These are phyloP conservation scores for Thielaviopsis musarum DNA, from an alignment of 2,329 filamentous ascomycete genomes.

Conservation along the genomic window DNA sequence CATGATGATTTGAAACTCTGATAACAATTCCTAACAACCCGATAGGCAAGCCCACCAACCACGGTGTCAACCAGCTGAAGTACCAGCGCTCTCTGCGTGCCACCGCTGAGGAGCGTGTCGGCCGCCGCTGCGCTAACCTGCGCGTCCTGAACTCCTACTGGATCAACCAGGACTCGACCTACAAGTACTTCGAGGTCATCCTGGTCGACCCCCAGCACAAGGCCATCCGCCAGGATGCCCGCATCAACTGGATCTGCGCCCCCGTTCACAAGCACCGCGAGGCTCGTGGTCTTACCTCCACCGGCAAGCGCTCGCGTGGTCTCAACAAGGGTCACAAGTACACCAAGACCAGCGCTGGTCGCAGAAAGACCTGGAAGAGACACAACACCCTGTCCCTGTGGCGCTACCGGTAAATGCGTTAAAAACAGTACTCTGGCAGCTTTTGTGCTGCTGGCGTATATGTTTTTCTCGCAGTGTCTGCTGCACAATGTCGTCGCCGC, in stretches of 20 bases:
- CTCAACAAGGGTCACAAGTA: conserved; percentile 98
- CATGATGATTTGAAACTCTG: not conserved
- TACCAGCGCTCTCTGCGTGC: conserved; percentile 98
- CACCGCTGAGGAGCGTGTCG: conserved; percentile 99
- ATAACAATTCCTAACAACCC: conserved; percentile 14
- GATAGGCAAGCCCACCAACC: conserved; percentile 98
- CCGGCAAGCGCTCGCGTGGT: conserved; percentile 98
- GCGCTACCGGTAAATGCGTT: conserved; percentile 67
- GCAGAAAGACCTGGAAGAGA: conserved; percentile 99
- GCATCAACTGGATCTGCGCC: conserved; percentile 99
- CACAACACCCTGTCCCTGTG: conserved; percentile 99
- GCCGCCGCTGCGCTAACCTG: conserved; percentile 95
- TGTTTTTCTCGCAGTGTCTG: conserved; percentile 9
- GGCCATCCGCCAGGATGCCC: conserved; percentile 95
- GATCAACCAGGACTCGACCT: conserved; percentile 99
- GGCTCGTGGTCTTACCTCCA: conserved; percentile 88
- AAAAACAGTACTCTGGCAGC: conserved; percentile 1
- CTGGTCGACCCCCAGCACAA: conserved; percentile 99
- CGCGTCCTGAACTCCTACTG: conserved; percentile 99
- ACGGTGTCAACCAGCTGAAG: conserved; percentile 99
- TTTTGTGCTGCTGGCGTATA: conserved; percentile 3
- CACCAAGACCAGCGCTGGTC: conserved; percentile 94
- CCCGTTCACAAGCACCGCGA: conserved; percentile 99
- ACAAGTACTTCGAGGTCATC: conserved; percentile 99
- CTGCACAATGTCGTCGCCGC: conserved; percentile 6